Percentiles rank a stretch among this genome's conserved stretches.
These are phyloP conservation scores for Trametes sanguinea DNA, from an alignment of 768 basidiomycete genomes.

Conservation along the genomic window DNA sequence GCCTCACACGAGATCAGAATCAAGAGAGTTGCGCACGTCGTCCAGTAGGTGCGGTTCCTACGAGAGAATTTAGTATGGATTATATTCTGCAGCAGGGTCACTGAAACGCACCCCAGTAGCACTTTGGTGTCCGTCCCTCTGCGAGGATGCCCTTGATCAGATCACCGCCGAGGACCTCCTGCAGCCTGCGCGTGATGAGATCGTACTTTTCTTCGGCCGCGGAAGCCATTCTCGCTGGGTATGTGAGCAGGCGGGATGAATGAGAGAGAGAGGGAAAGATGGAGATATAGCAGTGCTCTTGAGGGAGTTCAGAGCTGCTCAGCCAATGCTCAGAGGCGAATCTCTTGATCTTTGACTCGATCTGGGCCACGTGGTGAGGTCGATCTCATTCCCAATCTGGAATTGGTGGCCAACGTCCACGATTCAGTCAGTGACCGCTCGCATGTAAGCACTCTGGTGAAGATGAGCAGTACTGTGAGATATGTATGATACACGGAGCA, in stretches of 20 bases:
- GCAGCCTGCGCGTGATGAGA: constrained; percentile 81
- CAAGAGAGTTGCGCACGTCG: constrained; percentile 62
- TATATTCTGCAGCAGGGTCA: too few species aligned
- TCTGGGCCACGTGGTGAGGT: constrained; percentile 8
- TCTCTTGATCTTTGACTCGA: constrained; percentile 11
- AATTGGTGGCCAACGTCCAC: too few species aligned
- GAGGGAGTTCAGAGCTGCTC: too few species aligned
- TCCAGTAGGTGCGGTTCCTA: constrained; percentile 93
- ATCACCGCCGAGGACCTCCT: constrained; percentile 88
- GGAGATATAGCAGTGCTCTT: too few species aligned
- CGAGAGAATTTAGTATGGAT: too few species aligned
- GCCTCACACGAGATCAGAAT: background rate
- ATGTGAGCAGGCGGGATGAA: background rate
- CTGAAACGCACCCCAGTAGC: constrained; percentile 96
- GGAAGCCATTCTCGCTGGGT: background rate
- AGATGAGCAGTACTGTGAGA: too few species aligned
- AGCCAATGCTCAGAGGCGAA: background rate
- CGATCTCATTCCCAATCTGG: too few species aligned
- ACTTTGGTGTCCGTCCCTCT: constrained; percentile 75
- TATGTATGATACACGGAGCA: too few species aligned
- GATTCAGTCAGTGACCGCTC: too few species aligned
- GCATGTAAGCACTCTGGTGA: too few species aligned
- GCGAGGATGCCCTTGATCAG: constrained; percentile 76
- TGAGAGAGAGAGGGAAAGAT: too few species aligned
- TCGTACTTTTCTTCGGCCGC: constrained; percentile 59